These are phyloP conservation scores for Aotearoamyces nothofagi DNA, from an alignment of 2,329 filamentous ascomycete genomes.

Conservation along the genomic window DNA sequence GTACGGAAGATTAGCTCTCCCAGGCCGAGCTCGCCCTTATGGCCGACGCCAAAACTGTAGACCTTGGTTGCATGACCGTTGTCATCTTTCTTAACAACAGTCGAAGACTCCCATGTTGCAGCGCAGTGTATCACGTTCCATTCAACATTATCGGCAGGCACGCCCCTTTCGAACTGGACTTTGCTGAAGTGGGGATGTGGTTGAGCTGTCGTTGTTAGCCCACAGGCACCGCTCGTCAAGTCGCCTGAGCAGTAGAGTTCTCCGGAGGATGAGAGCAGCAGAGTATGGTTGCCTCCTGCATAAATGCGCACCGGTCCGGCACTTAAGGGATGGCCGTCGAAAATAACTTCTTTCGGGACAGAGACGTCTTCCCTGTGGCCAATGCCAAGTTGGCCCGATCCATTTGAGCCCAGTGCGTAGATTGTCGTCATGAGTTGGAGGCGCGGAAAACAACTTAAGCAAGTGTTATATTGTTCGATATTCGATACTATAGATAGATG, in stretches of 20 bases:
- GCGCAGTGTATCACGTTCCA: conserved; percentile 30
- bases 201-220: conserved; percentile 14
- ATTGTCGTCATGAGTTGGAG: conserved; percentile 19
- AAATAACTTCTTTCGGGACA: conserved; percentile 45
- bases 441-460: too few relatives aligned
- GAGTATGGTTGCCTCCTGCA: conserved; percentile 77
- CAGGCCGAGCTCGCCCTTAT: conserved; percentile 59
- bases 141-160: conserved; percentile 2
- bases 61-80: conserved; percentile 30
- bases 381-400: conserved; percentile 59
- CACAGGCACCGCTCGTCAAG: conserved; percentile 36
- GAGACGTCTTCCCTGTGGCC: conserved; percentile 58
- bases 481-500: too few relatives aligned
- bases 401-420: conserved; percentile 63
- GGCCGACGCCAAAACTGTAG: conserved; percentile 49
- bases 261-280: conserved; percentile 49
- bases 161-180: conserved; percentile 6
- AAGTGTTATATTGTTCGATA: conserved; percentile 1
- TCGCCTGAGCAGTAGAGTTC: conserved; percentile 52
- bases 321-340: conserved; percentile 26
- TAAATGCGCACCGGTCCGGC: conserved; percentile 18
- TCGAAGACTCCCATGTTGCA: conserved; percentile 66
- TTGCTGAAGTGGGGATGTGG: conserved; percentile 7
- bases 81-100: conserved; percentile 37
- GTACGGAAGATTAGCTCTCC: conserved; percentile 35